Conservation (phyloP, 129 eudicot genomes). For the Artemisia argyi region DNA sequence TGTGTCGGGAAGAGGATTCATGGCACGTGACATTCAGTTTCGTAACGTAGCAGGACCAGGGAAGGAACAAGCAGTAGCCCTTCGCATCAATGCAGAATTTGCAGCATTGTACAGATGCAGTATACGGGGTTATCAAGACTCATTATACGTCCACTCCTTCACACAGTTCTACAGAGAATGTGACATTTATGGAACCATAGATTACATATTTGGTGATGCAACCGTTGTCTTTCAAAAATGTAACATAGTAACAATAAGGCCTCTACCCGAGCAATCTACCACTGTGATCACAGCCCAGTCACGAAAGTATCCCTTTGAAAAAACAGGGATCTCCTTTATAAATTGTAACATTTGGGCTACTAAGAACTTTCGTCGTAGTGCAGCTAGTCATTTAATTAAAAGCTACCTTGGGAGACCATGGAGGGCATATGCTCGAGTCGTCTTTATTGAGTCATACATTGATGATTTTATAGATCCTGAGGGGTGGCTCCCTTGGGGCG, state of each 20-base stretch:
- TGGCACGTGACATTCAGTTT: conserved; percentile 46
- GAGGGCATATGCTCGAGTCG: conserved; percentile 62
- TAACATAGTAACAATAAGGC: conserved; percentile 62
- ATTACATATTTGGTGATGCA: conserved; percentile 91
- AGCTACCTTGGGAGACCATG: conserved; percentile 91
- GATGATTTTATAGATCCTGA: conserved; percentile 55
- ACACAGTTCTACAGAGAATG: conserved; percentile 90
- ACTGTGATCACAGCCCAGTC: conserved; percentile 85
- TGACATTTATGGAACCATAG: conserved; percentile 79
- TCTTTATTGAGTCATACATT: conserved; percentile 64
- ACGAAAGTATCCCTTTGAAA: conserved; percentile 45
- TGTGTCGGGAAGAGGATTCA: conserved; percentile 62
- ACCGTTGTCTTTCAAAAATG: conserved; percentile 78
- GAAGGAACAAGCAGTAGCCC: conserved; percentile 69
- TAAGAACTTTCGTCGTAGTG: conserved; percentile 42
- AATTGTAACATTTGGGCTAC: conserved; percentile 68
- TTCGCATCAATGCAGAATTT: conserved; percentile 28
- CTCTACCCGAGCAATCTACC: conserved; percentile 65
- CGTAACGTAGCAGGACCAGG: conserved; percentile 61
- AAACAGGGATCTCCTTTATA: conserved; percentile 73
- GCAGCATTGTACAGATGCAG: conserved; percentile 19
- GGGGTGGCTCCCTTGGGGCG: conserved; percentile 79
- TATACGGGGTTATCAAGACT: conserved; percentile 68
- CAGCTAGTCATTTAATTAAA: conserved; percentile 18
- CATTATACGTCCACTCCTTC: conserved; percentile 81